Evolutionary conservation across 2,329 filamentous ascomycete genomes (phyloP).

Genomic region (Plenodomus biglobosus): DNA sequence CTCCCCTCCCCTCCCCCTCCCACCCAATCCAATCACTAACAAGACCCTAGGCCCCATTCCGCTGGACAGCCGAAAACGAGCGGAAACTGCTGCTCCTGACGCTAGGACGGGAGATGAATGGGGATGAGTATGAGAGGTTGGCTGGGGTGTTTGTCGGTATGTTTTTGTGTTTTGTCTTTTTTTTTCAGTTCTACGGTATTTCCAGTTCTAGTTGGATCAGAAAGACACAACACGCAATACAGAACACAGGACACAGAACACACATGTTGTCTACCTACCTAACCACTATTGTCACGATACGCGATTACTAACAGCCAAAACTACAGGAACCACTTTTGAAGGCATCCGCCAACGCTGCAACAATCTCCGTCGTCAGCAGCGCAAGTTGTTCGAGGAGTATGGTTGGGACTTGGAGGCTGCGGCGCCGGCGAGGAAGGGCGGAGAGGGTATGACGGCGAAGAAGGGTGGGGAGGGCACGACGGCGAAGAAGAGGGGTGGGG

Average conservation of each 20-base stretch:
- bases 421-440: not conserved
- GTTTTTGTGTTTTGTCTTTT: no score
- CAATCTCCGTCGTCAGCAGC: slow-evolving; percentile 8
- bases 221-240: no score
- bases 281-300: no score
- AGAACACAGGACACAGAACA: slow-evolving; percentile 7
- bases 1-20: no score
- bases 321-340: no score
- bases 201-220: no score
- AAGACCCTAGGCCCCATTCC: no score
- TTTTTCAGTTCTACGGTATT: no score
- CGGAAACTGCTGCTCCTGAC: slow-evolving; percentile 23
- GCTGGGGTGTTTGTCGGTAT: slow-evolving; percentile 12
- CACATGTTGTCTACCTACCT: no score
- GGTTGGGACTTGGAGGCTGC: slow-evolving; percentile 11
- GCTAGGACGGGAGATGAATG: slow-evolving; percentile 5
- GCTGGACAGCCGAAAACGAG: slow-evolving; percentile 17
- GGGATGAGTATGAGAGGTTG: slow-evolving; percentile 13
- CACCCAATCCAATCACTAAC: no score
- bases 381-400: slow-evolving; percentile 13
- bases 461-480: not conserved
- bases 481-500: slow-evolving; percentile 1
- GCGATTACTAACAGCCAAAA: no score
- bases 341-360: no score
- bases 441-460: not conserved